Evolutionary conservation across 176 grass and related monocot species (phyloP).

Genomic region (Oryza coarctata): DNA sequence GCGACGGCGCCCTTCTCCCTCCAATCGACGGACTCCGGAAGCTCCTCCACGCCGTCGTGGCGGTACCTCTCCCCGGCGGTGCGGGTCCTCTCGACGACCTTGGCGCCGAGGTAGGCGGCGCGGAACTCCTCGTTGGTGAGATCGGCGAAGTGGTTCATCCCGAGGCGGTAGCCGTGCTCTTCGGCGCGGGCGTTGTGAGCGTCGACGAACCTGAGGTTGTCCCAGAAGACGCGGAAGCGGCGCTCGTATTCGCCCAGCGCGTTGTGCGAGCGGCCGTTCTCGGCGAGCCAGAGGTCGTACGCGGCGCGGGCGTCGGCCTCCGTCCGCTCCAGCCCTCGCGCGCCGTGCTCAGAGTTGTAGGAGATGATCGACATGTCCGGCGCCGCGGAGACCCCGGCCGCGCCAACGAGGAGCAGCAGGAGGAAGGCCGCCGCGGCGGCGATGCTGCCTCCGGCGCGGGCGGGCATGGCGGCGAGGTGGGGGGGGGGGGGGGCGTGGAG

Average conservation of each 20-base stretch:
- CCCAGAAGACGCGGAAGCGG: conserved; percentile 72
- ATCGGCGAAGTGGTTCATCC: conserved; percentile 77
- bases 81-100: not conserved
- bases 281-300: conserved; percentile 67
- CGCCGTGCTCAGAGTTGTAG: conserved; percentile 55
- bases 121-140: conserved; percentile 76
- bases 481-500: conserved; percentile 19
- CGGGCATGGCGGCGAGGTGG: conserved; percentile 34
- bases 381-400: not conserved
- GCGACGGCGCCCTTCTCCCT: conserved; percentile 68
- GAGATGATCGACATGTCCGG: conserved; percentile 74
- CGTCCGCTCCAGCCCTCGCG: conserved; percentile 46
- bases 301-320: conserved; percentile 50
- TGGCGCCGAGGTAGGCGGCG: conserved; percentile 47
- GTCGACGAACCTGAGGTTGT: conserved; percentile 84
- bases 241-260: conserved; percentile 56
- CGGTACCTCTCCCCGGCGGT: conserved; percentile 23
- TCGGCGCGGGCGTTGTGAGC: conserved; percentile 61
- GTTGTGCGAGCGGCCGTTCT: conserved; percentile 47
- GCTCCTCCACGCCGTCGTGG: conserved; percentile 23
- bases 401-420: not conserved
- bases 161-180: conserved; percentile 44
- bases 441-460: conserved; percentile 21
- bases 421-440: not conserved
- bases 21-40: conserved; percentile 72